A percentile compares a stretch with the other conserved stretches of the same genome.
phyloP scores from a whole-genome alignment of 2,329 filamentous ascomycete species.

The Conoideocrella luteorostrata region DNA sequence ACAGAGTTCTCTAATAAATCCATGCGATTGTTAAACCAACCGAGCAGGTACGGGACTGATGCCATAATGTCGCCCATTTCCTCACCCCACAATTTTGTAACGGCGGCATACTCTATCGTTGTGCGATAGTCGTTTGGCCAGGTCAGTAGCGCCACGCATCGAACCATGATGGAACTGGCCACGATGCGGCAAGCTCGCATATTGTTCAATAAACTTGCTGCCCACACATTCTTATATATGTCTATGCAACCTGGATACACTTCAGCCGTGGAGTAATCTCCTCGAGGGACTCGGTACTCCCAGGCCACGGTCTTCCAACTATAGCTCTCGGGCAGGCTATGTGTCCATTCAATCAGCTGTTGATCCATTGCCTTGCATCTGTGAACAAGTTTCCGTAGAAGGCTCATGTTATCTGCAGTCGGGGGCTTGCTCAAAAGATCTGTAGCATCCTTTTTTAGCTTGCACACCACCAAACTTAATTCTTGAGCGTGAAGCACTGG shows the following conservation, averaged over 20 bases:
- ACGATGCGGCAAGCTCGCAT: not conserved
- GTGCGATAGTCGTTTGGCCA: not conserved
- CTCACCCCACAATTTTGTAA: not conserved
- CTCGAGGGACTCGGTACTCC: not conserved
- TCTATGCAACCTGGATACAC: not conserved
- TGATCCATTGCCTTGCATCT: not conserved
- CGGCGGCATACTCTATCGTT: not conserved
- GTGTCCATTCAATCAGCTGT: not conserved
- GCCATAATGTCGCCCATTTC: not conserved
- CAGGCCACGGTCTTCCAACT: not conserved
- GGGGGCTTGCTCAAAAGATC: not conserved
- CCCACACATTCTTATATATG: not conserved
- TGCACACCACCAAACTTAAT: not conserved
- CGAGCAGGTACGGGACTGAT: not conserved
- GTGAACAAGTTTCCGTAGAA: not conserved
- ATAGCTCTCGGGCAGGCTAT: not conserved
- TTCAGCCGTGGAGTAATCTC: not conserved
- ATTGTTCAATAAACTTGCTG: not conserved
- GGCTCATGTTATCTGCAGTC: not conserved
- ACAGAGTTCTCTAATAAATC: not conserved
- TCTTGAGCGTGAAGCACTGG: not conserved
- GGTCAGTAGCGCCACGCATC: not conserved
- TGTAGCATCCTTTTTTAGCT: not conserved
- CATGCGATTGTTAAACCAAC: not conserved
- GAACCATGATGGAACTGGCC: not conserved